Conservation (phyloP, 345 rosid species). For the Pugionium cornutum region DNA sequence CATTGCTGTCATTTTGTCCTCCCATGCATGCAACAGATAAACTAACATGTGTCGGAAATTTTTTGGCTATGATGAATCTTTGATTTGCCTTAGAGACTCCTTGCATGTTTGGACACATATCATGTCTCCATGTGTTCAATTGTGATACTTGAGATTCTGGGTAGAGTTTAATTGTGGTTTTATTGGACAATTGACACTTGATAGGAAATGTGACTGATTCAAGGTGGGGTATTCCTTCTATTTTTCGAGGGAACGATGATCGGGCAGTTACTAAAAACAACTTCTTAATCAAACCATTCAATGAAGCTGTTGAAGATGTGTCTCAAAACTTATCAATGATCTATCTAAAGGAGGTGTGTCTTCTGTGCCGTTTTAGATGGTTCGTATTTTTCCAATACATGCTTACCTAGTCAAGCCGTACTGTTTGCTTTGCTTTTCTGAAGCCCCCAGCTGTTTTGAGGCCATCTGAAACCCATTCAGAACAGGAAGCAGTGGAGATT, state of each 20-base stretch:
- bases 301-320: conserved; percentile 55
- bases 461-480: conserved; percentile 85
- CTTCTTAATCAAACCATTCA: conserved; percentile 47
- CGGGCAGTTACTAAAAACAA: conserved; percentile 61
- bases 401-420: conserved; percentile 20
- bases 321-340: conserved; percentile 72
- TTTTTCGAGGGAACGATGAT: conserved; percentile 74
- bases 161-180: conserved; percentile 29
- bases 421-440: conserved; percentile 31
- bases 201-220: conserved; percentile 60
- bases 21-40: conserved; percentile 13
- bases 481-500: conserved; percentile 78
- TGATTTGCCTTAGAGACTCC: background rate
- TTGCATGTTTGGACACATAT: too few species aligned
- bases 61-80: conserved; percentile 19
- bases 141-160: conserved; percentile 3
- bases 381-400: conserved; percentile 9
- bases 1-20: conserved; percentile 1
- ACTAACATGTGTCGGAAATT: background rate
- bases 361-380: conserved; percentile 13
- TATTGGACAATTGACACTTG: conserved; percentile 25
- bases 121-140: too few species aligned
- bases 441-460: conserved; percentile 91
- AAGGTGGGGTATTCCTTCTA: conserved; percentile 89
- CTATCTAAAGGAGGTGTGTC: conserved; percentile 73